These are phyloP conservation scores for Cystofilobasidium bisporidii DNA, from an alignment of 768 basidiomycete species.

Conservation along the genomic window DNA sequence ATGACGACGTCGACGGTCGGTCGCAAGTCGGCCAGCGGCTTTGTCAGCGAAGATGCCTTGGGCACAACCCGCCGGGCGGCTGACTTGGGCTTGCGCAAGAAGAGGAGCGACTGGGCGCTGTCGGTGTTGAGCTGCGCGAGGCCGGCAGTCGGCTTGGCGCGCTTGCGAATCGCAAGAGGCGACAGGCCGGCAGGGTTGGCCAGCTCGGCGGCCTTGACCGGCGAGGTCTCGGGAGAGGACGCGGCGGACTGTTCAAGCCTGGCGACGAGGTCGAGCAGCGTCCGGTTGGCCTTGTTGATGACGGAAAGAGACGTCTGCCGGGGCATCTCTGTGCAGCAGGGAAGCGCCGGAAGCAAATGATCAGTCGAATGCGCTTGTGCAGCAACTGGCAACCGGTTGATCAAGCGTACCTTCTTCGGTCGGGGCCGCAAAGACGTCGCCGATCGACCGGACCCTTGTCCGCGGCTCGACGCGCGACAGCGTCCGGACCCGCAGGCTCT, in stretches of 20 bases:
- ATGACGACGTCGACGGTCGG: slow-evolving; percentile 10
- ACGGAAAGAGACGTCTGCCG: slow-evolving; percentile 10
- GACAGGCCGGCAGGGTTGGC: neutral
- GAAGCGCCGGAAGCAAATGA: no score
- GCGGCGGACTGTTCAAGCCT: slow-evolving; percentile 7
- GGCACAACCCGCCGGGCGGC: slow-evolving; percentile 7
- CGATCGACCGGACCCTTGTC: neutral
- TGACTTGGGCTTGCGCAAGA: slow-evolving; percentile 1
- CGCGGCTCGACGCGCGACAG: neutral
- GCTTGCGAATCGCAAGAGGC: neutral
- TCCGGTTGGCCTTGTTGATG: slow-evolving; percentile 19
- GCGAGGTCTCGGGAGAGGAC: neutral
- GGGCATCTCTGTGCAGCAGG: neutral
- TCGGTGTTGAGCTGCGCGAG: neutral
- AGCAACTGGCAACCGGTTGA: no score
- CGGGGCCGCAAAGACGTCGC: neutral
- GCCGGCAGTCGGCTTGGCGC: neutral
- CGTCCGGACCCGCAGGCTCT: slow-evolving; percentile 1
- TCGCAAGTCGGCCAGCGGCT: neutral
- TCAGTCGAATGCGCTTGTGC: neutral
- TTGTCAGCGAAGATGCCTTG: neutral
- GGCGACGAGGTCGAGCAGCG: slow-evolving; percentile 20
- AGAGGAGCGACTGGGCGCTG: slow-evolving; percentile 7
- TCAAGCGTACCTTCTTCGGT: neutral
- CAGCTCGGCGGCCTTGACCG: neutral